Percentiles rank a stretch among this genome's conserved stretches.
Conservation (phyloP, 2,329 filamentous ascomycete species). For the Elsinoe necatrix region DNA sequence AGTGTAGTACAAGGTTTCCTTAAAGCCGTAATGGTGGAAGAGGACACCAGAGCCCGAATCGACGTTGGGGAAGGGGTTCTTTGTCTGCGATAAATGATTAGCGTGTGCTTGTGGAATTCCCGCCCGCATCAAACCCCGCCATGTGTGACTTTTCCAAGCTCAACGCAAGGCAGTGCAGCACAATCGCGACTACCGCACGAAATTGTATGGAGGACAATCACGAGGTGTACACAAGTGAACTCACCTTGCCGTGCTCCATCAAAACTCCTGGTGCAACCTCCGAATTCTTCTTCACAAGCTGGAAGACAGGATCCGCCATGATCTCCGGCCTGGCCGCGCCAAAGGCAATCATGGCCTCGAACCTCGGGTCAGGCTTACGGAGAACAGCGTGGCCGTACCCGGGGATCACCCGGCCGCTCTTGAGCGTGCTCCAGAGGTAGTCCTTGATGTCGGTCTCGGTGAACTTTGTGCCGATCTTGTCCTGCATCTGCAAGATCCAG, state of each 20-base stretch:
- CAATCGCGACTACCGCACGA: background rate
- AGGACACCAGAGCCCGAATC: constrained; percentile 88
- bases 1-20: constrained; percentile 91
- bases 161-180: background rate
- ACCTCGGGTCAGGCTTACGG: constrained; percentile 92
- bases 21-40: constrained; percentile 97
- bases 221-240: constrained; percentile 12
- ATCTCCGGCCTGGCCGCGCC: constrained; percentile 79
- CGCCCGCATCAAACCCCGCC: background rate
- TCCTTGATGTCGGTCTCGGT: constrained; percentile 72
- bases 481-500: constrained; percentile 95
- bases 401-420: constrained; percentile 86
- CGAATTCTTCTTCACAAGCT: constrained; percentile 87
- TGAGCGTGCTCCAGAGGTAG: constrained; percentile 89
- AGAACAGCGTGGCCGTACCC: constrained; percentile 95
- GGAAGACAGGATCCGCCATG: constrained; percentile 78
- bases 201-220: background rate
- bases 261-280: constrained; percentile 84
- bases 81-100: constrained; percentile 24
- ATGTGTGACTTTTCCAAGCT: background rate
- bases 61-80: constrained; percentile 77
- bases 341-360: constrained; percentile 95
- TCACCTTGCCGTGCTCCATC: constrained; percentile 81
- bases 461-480: constrained; percentile 69
- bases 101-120: background rate